Percentiles rank a stretch among this genome's conserved stretches.
Conservation (phyloP, 2,329 filamentous ascomycete species). For the Graphiopsis chlorocephala region DNA sequence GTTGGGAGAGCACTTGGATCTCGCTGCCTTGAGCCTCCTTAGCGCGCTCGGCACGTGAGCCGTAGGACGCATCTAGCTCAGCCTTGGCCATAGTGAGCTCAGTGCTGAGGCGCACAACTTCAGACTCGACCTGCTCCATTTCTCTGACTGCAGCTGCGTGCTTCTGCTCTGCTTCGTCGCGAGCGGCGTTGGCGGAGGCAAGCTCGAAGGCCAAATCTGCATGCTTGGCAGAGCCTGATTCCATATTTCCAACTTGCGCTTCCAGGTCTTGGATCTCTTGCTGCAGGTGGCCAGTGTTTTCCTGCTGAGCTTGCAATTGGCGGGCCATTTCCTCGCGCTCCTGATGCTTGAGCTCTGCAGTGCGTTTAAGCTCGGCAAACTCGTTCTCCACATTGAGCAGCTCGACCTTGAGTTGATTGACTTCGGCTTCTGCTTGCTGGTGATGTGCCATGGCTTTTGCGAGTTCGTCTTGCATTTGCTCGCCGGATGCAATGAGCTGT, state of each 20-base stretch:
- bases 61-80: constrained; percentile 93
- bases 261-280: constrained; percentile 31
- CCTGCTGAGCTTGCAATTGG: constrained; percentile 31
- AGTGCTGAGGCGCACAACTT: constrained; percentile 64
- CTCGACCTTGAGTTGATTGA: constrained; percentile 32
- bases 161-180: constrained; percentile 25
- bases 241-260: constrained; percentile 29
- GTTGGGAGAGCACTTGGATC: constrained; percentile 39
- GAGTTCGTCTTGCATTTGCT: constrained; percentile 32
- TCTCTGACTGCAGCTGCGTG: constrained; percentile 33
- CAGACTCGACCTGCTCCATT: constrained; percentile 52
- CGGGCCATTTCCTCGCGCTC: constrained; percentile 30
- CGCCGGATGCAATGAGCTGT: constrained; percentile 25
- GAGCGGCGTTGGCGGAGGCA: constrained; percentile 19
- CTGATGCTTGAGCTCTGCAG: constrained; percentile 29
- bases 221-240: constrained; percentile 33
- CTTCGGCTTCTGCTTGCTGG: constrained; percentile 29
- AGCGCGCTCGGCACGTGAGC: constrained; percentile 66
- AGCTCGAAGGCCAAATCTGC: constrained; percentile 21
- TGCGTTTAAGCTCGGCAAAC: constrained; percentile 29
- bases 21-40: constrained; percentile 65
- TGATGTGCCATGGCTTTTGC: constrained; percentile 29
- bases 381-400: constrained; percentile 44
- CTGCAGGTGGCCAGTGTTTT: constrained; percentile 35
- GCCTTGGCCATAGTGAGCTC: constrained; percentile 88